Conservation (phyloP, 2,329 filamentous ascomycete species). For the Pestalotiopsis sp. region DNA sequence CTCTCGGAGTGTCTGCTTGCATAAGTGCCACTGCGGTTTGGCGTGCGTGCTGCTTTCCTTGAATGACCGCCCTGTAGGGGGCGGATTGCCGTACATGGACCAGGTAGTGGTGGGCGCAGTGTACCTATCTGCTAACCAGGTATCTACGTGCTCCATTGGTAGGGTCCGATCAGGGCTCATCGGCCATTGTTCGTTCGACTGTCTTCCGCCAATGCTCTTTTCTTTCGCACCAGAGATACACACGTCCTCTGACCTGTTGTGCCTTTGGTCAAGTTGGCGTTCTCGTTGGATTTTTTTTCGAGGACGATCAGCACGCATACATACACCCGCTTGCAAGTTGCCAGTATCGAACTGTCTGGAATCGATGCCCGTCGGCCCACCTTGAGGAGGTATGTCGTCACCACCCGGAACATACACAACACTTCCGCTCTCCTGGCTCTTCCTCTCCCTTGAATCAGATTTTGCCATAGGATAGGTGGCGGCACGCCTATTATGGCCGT, state of each 20-base stretch:
- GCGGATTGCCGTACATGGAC: neutral
- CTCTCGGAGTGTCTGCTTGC: neutral
- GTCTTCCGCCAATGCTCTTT: too few relatives aligned
- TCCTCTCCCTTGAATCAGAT: neutral
- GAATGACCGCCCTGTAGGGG: neutral
- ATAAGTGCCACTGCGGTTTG: neutral
- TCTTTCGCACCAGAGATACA: too few relatives aligned
- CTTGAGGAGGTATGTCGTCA: neutral
- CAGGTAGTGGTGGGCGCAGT: neutral
- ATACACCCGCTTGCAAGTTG: too few relatives aligned
- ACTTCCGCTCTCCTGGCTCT: neutral
- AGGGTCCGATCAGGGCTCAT: too few relatives aligned
- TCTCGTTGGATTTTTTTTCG: too few relatives aligned
- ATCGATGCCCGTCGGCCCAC: neutral
- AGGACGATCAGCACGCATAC: too few relatives aligned
- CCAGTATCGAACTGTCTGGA: too few relatives aligned
- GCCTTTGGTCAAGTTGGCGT: too few relatives aligned
- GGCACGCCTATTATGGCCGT: neutral
- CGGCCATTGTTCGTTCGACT: too few relatives aligned
- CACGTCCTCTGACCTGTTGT: too few relatives aligned
- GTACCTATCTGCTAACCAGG: too few relatives aligned
- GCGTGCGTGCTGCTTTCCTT: neutral
- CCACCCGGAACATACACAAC: neutral
- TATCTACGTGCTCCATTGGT: too few relatives aligned
- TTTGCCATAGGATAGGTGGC: neutral